A percentile compares a stretch with the other conserved stretches of the same genome.
Evolutionary conservation across 306 rosid genomes (phyloP).

Genomic region (Quercus glauca): DNA sequence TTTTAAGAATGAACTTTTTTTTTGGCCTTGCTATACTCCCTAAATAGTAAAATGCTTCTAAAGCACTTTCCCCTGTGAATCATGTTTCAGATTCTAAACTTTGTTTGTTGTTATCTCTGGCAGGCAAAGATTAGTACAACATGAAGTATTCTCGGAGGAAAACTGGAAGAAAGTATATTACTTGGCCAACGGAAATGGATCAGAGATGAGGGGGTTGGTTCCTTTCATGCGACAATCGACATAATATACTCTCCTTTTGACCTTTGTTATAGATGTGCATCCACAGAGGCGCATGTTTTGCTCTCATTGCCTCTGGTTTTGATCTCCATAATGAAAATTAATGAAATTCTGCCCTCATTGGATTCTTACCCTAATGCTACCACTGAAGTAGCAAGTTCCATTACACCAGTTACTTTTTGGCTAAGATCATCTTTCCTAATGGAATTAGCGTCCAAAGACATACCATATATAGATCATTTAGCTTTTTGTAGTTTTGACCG

Average conservation of each 20-base stretch:
- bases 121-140: conserved; percentile 83
- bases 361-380: background rate
- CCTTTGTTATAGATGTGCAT: background rate
- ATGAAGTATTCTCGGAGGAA: conserved; percentile 80
- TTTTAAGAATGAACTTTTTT: background rate
- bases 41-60: conserved; percentile 8
- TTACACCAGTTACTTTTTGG: background rate
- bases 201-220: conserved; percentile 78
- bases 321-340: background rate
- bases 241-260: background rate
- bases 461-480: conserved; percentile 11
- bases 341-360: background rate
- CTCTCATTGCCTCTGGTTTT: conserved; percentile 1
- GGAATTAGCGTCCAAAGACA: conserved; percentile 8
- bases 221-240: conserved; percentile 67
- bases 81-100: conserved; percentile 19
- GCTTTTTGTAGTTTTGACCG: background rate
- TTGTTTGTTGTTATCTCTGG: conserved; percentile 24
- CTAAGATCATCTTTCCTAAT: background rate
- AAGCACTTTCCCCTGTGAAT: conserved; percentile 1
- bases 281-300: background rate
- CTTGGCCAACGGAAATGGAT: conserved; percentile 84
- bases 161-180: conserved; percentile 84
- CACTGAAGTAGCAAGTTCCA: background rate
- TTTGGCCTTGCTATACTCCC: conserved; percentile 1